These are phyloP conservation scores for Candolleomyces efflorescens DNA, from an alignment of 768 basidiomycete genomes.

Conservation along the genomic window DNA sequence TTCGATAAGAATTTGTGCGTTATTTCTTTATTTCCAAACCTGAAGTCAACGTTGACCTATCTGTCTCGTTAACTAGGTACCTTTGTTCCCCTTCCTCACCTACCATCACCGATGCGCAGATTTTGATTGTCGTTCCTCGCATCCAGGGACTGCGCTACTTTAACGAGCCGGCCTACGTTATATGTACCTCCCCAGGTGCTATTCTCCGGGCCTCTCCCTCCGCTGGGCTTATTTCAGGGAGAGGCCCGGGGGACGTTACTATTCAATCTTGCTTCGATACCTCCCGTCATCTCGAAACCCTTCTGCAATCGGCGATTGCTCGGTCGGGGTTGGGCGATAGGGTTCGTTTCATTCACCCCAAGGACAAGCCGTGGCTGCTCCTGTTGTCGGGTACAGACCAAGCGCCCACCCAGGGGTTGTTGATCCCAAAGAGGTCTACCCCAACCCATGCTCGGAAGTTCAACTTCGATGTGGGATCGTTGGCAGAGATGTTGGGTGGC, in stretches of 20 bases:
- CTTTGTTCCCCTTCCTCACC: not conserved
- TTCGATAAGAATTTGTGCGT: constrained; percentile 19
- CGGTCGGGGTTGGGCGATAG: not conserved
- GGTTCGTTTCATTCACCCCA: not conserved
- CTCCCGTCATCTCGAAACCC: not conserved
- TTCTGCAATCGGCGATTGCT: not conserved
- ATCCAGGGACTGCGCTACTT: constrained; percentile 11
- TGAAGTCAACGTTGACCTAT: not conserved
- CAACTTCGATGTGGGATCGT: not conserved
- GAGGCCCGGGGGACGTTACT: constrained; percentile 25
- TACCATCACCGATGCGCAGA: constrained; percentile 12
- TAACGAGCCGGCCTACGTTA: constrained; percentile 22
- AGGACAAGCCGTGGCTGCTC: not conserved
- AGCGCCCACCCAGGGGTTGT: not conserved
- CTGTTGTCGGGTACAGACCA: not conserved
- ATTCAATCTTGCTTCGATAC: constrained; percentile 18
- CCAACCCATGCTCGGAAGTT: not conserved
- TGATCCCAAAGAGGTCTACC: not conserved
- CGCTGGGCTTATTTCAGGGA: constrained; percentile 19
- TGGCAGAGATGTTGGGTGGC: constrained; percentile 8
- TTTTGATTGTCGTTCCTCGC: constrained; percentile 30
- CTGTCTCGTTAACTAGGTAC: not conserved
- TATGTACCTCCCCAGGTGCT: constrained; percentile 25
- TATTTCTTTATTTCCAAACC: not conserved
- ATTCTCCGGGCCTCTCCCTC: constrained; percentile 20